phyloP scores from a whole-genome alignment of 257 asterid genomes.

The Solanum rostratum region DNA sequence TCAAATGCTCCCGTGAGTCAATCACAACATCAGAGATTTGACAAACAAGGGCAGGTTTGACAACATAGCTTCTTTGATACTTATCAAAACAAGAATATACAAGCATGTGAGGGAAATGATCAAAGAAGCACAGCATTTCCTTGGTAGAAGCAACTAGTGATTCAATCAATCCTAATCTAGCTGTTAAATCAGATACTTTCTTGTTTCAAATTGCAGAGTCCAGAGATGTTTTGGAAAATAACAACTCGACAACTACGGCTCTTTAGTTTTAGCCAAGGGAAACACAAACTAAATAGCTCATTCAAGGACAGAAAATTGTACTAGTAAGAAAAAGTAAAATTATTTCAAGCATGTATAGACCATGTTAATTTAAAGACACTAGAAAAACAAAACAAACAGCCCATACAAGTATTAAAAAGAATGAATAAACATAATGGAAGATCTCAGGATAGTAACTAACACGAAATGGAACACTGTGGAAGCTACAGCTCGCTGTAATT shows the following conservation, averaged over 20 bases:
- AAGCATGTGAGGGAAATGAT: neutral
- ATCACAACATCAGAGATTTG: neutral
- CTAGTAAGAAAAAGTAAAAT: neutral
- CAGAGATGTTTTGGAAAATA: neutral
- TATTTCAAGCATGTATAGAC: neutral
- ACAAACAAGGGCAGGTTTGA: neutral
- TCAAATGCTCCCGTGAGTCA: neutral
- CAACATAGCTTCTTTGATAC: neutral
- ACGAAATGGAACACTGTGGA: neutral
- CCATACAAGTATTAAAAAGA: neutral
- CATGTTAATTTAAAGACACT: neutral
- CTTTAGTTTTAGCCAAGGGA: neutral
- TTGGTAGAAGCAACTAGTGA: neutral
- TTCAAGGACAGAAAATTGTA: neutral
- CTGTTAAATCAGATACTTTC: neutral
- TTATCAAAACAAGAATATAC: neutral
- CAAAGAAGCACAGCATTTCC: neutral
- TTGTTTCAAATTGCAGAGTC: neutral
- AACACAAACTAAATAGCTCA: neutral
- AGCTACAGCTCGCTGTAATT: conserved; percentile 80
- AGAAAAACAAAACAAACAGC: neutral
- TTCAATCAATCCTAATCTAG: neutral
- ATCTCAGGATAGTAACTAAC: conserved; percentile 18
- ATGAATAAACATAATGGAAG: neutral
- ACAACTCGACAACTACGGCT: neutral